Base-by-base conservation (phyloP, 129 eudicot species). In the Rutidosis leptorrhynchoides region DNA sequence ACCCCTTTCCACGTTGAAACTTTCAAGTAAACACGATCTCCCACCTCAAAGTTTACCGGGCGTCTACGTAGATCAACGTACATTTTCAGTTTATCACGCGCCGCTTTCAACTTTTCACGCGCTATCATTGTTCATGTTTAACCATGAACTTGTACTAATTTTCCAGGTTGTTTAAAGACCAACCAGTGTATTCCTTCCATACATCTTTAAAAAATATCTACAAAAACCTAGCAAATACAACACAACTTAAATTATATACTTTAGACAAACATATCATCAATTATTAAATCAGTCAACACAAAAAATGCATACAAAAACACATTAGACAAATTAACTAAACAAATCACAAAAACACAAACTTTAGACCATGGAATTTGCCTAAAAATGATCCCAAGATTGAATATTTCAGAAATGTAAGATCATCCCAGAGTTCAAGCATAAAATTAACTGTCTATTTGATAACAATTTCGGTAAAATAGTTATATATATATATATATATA, bases 81-180 rank as follows among this genome's bases (percentile, higher is more conserved):
- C n/a, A n/a, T n/a, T n/a, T n/a, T n/a, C n/a, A n/a, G n/a, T n/a
- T n/a, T n/a, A n/a, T n/a, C n/a, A n/a, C n/a, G n/a, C n/a, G n/a
- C n/a, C n/a, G n/a, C n/a, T n/a, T n/a, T n/a, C n/a, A n/a, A n/a
- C n/a, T n/a, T n/a, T n/a, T n/a, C 29, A 92, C 85, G 32, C 79
- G 85, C 98, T 96, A 92, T 28, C 85, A 96, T 70, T 85, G 92
- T 3, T 85, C 95, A 62, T 92, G 98, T 70, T 85, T 88, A 46
- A 88, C 90, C 98, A 92, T 92, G 81, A 92, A 92, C 63, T 92
- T 92, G 70, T 92, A 92, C 49, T 88, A 95, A 14, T 79, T 71
- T 78, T 92, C 98, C 98, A 92, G 88, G 69, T 88, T 80, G 57
- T 92, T 92, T 77, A 92, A 78, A 37, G 98, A 96, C 98, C 98